Conservation (phyloP, 768 basidiomycete genomes). For the Amanita inopinata region DNA sequence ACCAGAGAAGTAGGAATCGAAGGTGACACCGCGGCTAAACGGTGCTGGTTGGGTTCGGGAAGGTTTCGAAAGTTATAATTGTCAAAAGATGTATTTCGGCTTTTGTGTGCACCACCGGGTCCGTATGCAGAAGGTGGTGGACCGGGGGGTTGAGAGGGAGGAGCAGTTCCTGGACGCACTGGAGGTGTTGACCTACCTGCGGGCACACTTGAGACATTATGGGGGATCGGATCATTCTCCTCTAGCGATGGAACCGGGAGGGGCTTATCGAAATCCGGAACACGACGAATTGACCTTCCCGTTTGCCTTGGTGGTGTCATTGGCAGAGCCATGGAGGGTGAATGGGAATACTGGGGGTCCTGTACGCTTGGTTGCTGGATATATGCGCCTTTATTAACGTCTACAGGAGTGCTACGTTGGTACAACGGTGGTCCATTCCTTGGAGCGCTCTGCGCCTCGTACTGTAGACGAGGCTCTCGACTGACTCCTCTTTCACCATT, state of each 20-base stretch:
- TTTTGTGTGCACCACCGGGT: background rate
- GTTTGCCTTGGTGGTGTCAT: background rate
- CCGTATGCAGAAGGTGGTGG: constrained; percentile 2
- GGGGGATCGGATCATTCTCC: constrained; percentile 10
- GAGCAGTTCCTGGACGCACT: constrained; percentile 10
- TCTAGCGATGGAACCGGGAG: constrained; percentile 15
- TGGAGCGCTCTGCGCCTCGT: background rate
- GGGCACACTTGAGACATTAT: background rate
- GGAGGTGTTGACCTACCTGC: constrained; percentile 8
- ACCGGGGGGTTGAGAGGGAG: background rate
- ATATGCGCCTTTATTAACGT: background rate
- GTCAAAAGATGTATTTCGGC: background rate
- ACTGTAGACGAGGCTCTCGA: background rate
- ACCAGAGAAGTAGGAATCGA: background rate
- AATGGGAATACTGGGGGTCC: background rate
- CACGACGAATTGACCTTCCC: constrained; percentile 5
- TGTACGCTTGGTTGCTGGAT: background rate
- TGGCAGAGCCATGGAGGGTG: background rate
- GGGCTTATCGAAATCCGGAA: constrained; percentile 20
- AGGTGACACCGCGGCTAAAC: background rate
- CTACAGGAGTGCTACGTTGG: background rate
- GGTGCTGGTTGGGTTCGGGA: background rate
- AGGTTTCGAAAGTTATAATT: background rate
- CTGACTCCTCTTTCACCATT: background rate
- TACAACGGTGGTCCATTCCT: background rate